These are phyloP conservation scores for Hanseniaspora clermontiae DNA, from an alignment of 805 yeast genomes.

Conservation along the genomic window DNA sequence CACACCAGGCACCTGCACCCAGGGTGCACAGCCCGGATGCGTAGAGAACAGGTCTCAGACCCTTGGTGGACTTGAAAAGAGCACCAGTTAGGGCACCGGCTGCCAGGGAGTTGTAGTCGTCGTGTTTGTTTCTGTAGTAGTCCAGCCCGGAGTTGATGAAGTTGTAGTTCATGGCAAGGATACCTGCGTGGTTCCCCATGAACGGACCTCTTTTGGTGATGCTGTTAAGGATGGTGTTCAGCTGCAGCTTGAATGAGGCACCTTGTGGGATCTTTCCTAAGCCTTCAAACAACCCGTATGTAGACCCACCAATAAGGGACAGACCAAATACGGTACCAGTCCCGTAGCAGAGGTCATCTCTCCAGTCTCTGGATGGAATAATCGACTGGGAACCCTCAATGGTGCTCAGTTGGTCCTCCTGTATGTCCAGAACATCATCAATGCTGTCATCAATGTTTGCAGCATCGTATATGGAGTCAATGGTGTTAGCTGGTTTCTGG, in stretches of 20 bases:
- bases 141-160: conserved; percentile 70
- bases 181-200: conserved; percentile 91
- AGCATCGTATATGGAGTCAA: conserved; percentile 60
- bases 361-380: conserved; percentile 94
- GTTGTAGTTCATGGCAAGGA: conserved; percentile 79
- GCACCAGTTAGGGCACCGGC: conserved; percentile 94
- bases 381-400: conserved; percentile 81
- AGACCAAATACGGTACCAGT: conserved; percentile 85
- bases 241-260: conserved; percentile 66
- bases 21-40: conserved; percentile 75
- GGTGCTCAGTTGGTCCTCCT: conserved; percentile 63
- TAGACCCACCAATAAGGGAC: conserved; percentile 82
- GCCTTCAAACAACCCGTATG: conserved; percentile 81
- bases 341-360: conserved; percentile 94
- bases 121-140: conserved; percentile 76
- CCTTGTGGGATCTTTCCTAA: conserved; percentile 59
- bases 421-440: conserved; percentile 79
- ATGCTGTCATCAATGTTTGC: conserved; percentile 77
- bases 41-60: conserved; percentile 76
- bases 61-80: conserved; percentile 71
- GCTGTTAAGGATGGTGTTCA: conserved; percentile 82
- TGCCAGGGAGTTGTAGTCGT: conserved; percentile 64
- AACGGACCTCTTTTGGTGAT: conserved; percentile 93
- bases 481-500: not conserved
- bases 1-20: conserved; percentile 90